Evolutionary conservation across 2,329 filamentous ascomycete genomes (phyloP).

Genomic region (Onygena corvina): DNA sequence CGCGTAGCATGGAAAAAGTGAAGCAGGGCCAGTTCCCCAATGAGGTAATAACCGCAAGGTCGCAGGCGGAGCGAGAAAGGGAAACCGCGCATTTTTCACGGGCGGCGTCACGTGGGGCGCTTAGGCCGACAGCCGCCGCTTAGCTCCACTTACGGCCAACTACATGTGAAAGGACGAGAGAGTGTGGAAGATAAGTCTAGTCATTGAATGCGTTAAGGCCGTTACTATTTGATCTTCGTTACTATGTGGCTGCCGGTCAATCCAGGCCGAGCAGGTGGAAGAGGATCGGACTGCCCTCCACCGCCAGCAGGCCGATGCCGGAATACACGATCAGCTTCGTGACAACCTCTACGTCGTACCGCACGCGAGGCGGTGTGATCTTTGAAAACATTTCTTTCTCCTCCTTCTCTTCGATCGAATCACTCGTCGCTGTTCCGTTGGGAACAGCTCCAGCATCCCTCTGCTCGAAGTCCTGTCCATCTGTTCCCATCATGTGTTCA

Average conservation of each 20-base stretch:
- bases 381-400: conserved; percentile 73
- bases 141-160: no score
- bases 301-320: conserved; percentile 73
- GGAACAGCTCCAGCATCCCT: conserved; percentile 24
- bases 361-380: conserved; percentile 72
- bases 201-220: no score
- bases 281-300: conserved; percentile 59
- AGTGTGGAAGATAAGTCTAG: no score
- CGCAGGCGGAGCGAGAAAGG: conserved; percentile 1
- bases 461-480: conserved; percentile 34
- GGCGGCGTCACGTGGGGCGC: neutral
- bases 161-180: no score
- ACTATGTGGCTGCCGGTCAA: no score
- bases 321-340: conserved; percentile 93
- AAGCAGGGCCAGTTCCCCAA: conserved; percentile 9
- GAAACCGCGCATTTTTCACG: neutral
- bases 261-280: conserved; percentile 53
- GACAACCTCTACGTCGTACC: conserved; percentile 97
- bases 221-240: no score
- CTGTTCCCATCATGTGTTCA: conserved; percentile 63
- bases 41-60: conserved; percentile 4
- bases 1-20: conserved; percentile 7
- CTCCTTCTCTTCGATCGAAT: conserved; percentile 31
- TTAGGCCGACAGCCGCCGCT: no score
- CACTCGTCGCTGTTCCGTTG: conserved; percentile 14